Conservation (phyloP, 768 basidiomycete genomes). For the Strobilomyces confusus region DNA sequence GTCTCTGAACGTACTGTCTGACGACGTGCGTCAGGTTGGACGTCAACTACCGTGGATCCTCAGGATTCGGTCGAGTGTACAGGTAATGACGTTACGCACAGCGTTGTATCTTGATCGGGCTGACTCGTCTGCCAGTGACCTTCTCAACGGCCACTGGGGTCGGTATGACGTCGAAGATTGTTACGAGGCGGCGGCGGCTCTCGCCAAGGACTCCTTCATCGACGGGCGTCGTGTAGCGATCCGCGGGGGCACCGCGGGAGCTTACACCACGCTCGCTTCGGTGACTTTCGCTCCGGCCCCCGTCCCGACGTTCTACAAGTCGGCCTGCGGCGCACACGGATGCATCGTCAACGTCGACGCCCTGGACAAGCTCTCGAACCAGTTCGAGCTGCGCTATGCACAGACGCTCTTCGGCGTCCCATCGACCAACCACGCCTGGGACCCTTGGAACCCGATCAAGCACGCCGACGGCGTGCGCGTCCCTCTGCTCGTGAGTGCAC, state of each 20-base stretch:
- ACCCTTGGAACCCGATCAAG: conserved; percentile 3
- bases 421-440: conserved; percentile 25
- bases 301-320: conserved; percentile 47
- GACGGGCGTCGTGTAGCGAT: conserved; percentile 62
- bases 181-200: conserved; percentile 30
- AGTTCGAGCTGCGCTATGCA: conserved; percentile 58
- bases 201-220: conserved; percentile 40
- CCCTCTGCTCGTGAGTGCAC: conserved; percentile 53
- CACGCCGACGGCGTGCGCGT: conserved; percentile 50
- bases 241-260: conserved; percentile 69
- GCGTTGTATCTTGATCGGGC: neutral
- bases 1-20: neutral
- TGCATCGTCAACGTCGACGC: conserved; percentile 53
- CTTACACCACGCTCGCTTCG: conserved; percentile 57
- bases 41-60: conserved; percentile 73
- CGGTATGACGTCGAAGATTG: conserved; percentile 65
- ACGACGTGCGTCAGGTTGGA: conserved; percentile 45
- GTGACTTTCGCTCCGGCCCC: conserved; percentile 48
- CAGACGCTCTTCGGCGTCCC: conserved; percentile 57
- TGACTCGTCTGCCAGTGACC: conserved; percentile 33
- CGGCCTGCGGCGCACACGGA: conserved; percentile 58
- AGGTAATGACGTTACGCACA: conserved; percentile 30
- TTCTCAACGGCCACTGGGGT: conserved; percentile 66
- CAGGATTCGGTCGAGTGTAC: conserved; percentile 69
- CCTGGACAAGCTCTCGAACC: conserved; percentile 61